phyloP scores from a whole-genome alignment of 1,284 basidiomycete species.

The Leccinum pachyderme region DNA sequence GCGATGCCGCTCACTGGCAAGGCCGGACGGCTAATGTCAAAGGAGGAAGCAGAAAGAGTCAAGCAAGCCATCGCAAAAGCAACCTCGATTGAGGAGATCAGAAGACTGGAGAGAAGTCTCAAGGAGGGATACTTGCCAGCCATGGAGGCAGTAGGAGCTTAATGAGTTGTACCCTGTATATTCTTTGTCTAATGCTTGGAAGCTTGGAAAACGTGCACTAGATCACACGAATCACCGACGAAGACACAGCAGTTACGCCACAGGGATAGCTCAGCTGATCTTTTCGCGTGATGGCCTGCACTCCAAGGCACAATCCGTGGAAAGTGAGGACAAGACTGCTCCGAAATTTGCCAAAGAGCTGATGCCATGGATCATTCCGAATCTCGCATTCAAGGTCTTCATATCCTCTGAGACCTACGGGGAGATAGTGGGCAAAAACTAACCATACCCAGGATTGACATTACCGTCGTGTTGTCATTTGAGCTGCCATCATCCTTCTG shows the following conservation, averaged over 20 bases:
- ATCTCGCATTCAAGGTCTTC: slow-evolving; percentile 64
- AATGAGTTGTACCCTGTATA: slow-evolving; percentile 32
- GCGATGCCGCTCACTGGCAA: slow-evolving; percentile 55
- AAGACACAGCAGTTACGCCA: not conserved
- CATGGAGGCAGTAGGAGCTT: slow-evolving; percentile 73
- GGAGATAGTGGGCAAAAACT: not conserved
- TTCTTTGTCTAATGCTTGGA: slow-evolving; percentile 18
- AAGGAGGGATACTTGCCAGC: slow-evolving; percentile 83
- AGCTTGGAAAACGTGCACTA: not conserved
- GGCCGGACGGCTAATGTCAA: slow-evolving; percentile 85
- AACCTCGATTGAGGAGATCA: slow-evolving; percentile 88
- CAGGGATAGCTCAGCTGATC: not conserved
- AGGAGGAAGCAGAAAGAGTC: slow-evolving; percentile 88
- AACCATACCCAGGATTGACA: slow-evolving; percentile 13
- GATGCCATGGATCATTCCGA: slow-evolving; percentile 65
- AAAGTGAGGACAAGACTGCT: slow-evolving; percentile 61
- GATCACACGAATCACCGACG: not conserved
- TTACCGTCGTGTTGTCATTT: slow-evolving; percentile 61
- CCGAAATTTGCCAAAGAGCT: slow-evolving; percentile 65
- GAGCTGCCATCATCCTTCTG: slow-evolving; percentile 75
- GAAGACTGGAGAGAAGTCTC: slow-evolving; percentile 83
- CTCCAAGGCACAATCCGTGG: slow-evolving; percentile 75
- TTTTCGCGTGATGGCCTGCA: slow-evolving; percentile 24
- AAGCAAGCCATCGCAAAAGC: slow-evolving; percentile 89
- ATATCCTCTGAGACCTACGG: slow-evolving; percentile 65